Conservation (phyloP, 805 yeast species). For the Yarrowia sp. region DNA sequence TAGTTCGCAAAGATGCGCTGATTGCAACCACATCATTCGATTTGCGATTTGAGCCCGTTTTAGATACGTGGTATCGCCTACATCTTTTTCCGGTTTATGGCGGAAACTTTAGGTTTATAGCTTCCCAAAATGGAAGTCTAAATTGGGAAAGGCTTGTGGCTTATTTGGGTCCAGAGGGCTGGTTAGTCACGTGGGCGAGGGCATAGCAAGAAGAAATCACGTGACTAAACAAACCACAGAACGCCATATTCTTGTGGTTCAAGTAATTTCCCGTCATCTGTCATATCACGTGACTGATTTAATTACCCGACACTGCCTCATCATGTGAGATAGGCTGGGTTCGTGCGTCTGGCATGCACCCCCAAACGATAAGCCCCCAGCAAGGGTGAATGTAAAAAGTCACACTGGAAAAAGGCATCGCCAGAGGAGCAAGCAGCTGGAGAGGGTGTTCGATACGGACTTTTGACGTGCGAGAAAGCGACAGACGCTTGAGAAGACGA, state of each 20-base stretch:
- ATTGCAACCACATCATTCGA: too few species aligned
- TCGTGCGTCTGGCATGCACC: neutral
- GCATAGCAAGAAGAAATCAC: neutral
- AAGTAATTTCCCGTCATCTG: too few species aligned
- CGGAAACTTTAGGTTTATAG: too few species aligned
- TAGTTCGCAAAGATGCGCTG: too few species aligned
- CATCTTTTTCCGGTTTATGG: too few species aligned
- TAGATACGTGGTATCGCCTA: neutral
- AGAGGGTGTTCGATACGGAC: neutral
- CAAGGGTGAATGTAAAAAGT: neutral
- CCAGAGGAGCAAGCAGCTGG: neutral
- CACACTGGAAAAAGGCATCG: neutral
- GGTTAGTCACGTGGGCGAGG: neutral
- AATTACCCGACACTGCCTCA: neutral
- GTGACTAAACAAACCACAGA: neutral
- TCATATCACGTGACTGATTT: neutral
- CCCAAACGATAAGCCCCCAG: constrained; percentile 7
- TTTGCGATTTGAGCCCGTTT: neutral
- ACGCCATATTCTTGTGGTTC: too few species aligned
- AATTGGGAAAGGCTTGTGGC: neutral
- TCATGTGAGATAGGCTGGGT: constrained; percentile 10
- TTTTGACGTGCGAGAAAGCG: too few species aligned
- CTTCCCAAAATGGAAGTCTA: constrained; percentile 11
- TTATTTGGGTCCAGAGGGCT: neutral
- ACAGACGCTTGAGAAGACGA: too few species aligned